Evolutionary conservation across 2,329 filamentous ascomycete genomes (phyloP).

Genomic region (Daldinia sp.): DNA sequence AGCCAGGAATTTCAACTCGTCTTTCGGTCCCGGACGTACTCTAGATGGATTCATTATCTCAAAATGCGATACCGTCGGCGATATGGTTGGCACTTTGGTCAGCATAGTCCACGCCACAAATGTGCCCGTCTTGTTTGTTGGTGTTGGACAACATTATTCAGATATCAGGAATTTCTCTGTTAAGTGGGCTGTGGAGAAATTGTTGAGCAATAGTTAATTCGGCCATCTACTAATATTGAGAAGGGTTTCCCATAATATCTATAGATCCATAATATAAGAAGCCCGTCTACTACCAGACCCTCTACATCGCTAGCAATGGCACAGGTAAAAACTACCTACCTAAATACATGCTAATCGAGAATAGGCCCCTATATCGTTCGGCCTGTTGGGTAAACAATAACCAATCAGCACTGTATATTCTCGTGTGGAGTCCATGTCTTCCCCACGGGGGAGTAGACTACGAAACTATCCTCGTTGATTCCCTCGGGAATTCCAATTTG

Average conservation of each 20-base stretch:
- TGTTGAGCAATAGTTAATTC: constrained; percentile 64
- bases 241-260: constrained; percentile 4
- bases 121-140: constrained; percentile 94
- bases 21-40: constrained; percentile 82
- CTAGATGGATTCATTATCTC: constrained; percentile 98
- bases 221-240: constrained; percentile 5
- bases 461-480: constrained; percentile 13
- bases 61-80: constrained; percentile 99
- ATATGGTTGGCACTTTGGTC: constrained; percentile 96
- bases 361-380: background rate
- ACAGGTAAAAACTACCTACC: background rate
- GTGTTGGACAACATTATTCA: constrained; percentile 76
- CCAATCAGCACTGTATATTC: background rate
- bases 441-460: constrained; percentile 25
- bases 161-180: constrained; percentile 77
- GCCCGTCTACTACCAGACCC: background rate
- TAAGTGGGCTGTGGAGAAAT: constrained; percentile 76
- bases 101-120: constrained; percentile 98
- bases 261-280: constrained; percentile 10
- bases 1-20: constrained; percentile 94
- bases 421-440: constrained; percentile 3
- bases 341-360: background rate
- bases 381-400: background rate
- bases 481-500: constrained; percentile 16
- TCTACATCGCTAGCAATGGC: background rate